These are phyloP conservation scores for Fusarium cicatricum DNA, from an alignment of 2,329 filamentous ascomycete species.

Conservation along the genomic window DNA sequence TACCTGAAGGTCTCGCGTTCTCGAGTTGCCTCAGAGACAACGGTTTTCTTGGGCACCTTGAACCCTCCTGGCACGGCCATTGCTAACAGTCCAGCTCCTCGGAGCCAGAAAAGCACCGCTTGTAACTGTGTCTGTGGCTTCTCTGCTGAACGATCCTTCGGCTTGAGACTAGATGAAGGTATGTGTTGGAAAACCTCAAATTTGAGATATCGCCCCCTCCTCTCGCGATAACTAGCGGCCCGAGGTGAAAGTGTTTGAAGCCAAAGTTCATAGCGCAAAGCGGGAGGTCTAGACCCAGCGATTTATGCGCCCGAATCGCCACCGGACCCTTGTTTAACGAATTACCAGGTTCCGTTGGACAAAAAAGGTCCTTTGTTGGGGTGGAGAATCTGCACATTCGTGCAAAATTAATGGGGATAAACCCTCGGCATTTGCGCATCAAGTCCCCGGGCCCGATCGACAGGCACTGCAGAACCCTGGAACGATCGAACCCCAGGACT, in stretches of 20 bases:
- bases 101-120: background rate
- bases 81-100: background rate
- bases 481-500: too few relatives aligned
- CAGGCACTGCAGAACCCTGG: too few relatives aligned
- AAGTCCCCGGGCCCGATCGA: too few relatives aligned
- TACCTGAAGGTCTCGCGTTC: slow-evolving; percentile 47
- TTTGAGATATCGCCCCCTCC: too few relatives aligned
- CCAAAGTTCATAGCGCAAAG: background rate
- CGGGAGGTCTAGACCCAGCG: background rate
- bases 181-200: too few relatives aligned
- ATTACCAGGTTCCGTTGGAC: background rate
- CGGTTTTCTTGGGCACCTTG: slow-evolving; percentile 14
- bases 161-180: too few relatives aligned
- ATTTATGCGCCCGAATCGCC: background rate
- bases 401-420: too few relatives aligned
- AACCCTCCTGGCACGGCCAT: slow-evolving; percentile 6
- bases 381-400: too few relatives aligned
- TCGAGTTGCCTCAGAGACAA: slow-evolving; percentile 39
- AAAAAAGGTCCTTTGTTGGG: background rate
- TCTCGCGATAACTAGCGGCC: too few relatives aligned
- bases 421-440: too few relatives aligned
- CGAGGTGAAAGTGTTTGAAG: background rate
- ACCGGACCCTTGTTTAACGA: background rate
- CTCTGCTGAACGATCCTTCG: too few relatives aligned
- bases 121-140: too few relatives aligned